phyloP scores from a whole-genome alignment of 257 asterid species.

The Datura wrightii region DNA sequence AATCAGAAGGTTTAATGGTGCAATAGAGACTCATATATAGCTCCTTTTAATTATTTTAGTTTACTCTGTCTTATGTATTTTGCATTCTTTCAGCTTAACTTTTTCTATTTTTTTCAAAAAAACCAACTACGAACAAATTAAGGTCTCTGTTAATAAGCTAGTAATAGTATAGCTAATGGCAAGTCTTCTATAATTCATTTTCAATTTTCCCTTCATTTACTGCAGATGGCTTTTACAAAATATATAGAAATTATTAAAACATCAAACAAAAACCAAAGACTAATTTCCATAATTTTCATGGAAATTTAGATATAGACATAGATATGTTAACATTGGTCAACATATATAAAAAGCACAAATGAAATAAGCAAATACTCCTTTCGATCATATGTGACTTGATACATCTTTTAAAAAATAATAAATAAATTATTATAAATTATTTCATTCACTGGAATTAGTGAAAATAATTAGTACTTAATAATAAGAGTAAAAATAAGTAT shows the following conservation, averaged over 20 bases:
- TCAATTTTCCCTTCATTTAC: not conserved
- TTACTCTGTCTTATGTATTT: not conserved
- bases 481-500: too few species aligned
- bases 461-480: too few species aligned
- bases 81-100: not conserved
- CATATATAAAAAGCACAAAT: too few species aligned
- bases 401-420: too few species aligned
- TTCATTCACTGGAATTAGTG: too few species aligned
- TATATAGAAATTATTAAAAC: not conserved
- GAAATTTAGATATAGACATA: not conserved
- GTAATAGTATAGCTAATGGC: not conserved
- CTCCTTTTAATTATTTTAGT: not conserved
- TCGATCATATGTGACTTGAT: too few species aligned
- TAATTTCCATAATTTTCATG: too few species aligned
- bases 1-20: not conserved
- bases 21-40: not conserved
- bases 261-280: not conserved
- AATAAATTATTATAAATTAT: too few species aligned
- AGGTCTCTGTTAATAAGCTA: too few species aligned
- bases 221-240: not conserved
- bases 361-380: too few species aligned
- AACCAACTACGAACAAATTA: too few species aligned
- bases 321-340: too few species aligned
- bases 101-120: not conserved
- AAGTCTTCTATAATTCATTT: not conserved